phyloP scores from a whole-genome alignment of 768 basidiomycete species.

The Amanita jacksonii region DNA sequence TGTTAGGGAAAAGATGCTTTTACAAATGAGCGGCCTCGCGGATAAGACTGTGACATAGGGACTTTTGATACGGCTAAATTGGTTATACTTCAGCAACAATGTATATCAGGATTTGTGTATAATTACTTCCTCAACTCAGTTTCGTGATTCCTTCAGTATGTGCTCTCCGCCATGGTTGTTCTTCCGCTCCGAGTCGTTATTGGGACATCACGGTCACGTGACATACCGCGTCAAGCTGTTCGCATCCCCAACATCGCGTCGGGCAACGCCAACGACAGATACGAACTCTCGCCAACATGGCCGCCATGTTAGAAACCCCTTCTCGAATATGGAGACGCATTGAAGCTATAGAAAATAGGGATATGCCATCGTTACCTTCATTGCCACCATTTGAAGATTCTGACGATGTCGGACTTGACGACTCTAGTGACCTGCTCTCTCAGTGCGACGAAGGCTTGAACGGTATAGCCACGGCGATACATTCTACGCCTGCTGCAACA shows the following conservation, averaged over 20 bases:
- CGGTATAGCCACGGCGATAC: slow-evolving; percentile 41
- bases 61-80: too few species aligned
- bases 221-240: not conserved
- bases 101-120: too few species aligned
- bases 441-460: slow-evolving; percentile 29
- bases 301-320: slow-evolving; percentile 65
- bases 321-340: slow-evolving; percentile 82
- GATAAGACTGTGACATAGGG: slow-evolving; percentile 15
- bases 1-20: slow-evolving; percentile 15
- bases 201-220: slow-evolving; percentile 11
- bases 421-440: slow-evolving; percentile 4
- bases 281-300: slow-evolving; percentile 20
- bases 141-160: too few species aligned
- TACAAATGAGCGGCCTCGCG: slow-evolving; percentile 21
- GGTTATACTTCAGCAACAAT: too few species aligned
- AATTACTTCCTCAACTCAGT: too few species aligned
- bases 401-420: slow-evolving; percentile 14
- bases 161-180: too few species aligned
- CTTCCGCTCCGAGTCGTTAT: too few species aligned
- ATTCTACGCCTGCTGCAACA: slow-evolving; percentile 54
- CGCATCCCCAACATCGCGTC: not conserved
- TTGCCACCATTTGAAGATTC: slow-evolving; percentile 66
- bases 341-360: slow-evolving; percentile 57
- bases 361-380: slow-evolving; percentile 78
- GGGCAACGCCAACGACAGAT: not conserved